Conservation (phyloP, 1,284 basidiomycete species). For the Coriolopsis trogii region DNA sequence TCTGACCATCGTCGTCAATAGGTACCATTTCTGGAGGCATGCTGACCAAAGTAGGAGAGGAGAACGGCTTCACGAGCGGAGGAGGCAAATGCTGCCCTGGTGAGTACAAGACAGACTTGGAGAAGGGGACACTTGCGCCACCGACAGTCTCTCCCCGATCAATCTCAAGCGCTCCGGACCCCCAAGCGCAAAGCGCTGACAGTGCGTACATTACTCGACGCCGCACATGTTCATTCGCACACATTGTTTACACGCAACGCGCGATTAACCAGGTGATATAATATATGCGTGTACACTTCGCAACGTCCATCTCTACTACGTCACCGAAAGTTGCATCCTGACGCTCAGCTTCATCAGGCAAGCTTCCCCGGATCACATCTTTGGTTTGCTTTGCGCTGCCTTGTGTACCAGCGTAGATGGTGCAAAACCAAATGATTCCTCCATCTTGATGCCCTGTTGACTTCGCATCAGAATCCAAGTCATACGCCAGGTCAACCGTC, state of each 20-base stretch:
- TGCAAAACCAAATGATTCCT: constrained; percentile 79
- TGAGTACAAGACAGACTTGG: constrained; percentile 18
- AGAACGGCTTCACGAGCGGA: neutral
- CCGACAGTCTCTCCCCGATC: constrained; percentile 14
- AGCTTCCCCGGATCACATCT: no score
- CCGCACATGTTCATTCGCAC: no score
- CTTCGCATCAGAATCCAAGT: neutral
- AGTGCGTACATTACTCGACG: no score
- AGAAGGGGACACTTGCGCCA: constrained; percentile 8
- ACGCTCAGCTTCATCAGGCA: no score
- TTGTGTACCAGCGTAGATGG: constrained; percentile 76
- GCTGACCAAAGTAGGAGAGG: neutral
- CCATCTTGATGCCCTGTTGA: constrained; percentile 60
- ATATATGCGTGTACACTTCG: no score
- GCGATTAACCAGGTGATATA: no score
- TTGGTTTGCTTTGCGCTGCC: constrained; percentile 46
- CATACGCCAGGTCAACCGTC: neutral
- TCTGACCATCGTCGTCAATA: constrained; percentile 67
- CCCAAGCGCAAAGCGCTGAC: no score
- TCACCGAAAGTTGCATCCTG: no score
- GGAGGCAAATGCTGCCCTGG: constrained; percentile 6
- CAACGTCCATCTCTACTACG: no score
- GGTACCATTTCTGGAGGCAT: constrained; percentile 64
- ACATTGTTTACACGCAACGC: no score
- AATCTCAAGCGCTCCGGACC: constrained; percentile 11